Evolutionary conservation across 305 asterid species (phyloP).

Genomic region (Coffea humblotiana): DNA sequence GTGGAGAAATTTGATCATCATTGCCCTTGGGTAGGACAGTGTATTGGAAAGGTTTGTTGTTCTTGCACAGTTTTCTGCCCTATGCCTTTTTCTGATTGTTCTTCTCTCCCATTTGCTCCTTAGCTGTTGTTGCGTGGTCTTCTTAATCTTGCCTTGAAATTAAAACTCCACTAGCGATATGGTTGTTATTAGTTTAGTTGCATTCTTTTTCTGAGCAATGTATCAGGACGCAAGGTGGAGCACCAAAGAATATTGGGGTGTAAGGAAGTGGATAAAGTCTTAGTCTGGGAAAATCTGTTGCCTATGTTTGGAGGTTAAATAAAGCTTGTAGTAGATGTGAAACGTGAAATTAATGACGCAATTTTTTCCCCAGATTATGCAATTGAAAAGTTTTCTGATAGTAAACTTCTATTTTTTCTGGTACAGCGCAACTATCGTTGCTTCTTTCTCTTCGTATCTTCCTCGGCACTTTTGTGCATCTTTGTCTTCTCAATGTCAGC

Average conservation of each 20-base stretch:
- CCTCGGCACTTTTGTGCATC: slow-evolving; percentile 40
- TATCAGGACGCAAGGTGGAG: neutral
- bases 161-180: neutral
- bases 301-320: neutral
- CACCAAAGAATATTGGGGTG: neutral
- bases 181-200: neutral
- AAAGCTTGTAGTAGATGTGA: neutral
- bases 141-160: neutral
- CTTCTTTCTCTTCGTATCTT: slow-evolving; percentile 44
- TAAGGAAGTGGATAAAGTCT: neutral
- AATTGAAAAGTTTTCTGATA: neutral
- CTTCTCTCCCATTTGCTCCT: neutral
- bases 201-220: neutral
- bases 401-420: slow-evolving; percentile 15
- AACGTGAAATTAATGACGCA: too few relatives aligned
- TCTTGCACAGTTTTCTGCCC: neutral
- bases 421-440: slow-evolving; percentile 44
- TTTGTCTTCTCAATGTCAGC: slow-evolving; percentile 43
- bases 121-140: neutral
- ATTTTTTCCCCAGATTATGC: neutral
- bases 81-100: neutral
- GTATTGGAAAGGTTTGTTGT: slow-evolving; percentile 41
- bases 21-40: slow-evolving; percentile 55
- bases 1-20: slow-evolving; percentile 52
- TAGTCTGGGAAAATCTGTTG: neutral